Evolutionary conservation across 495 filamentous ascomycete species (phyloP).

Genomic region (Lasiosphaeris hirsuta): DNA sequence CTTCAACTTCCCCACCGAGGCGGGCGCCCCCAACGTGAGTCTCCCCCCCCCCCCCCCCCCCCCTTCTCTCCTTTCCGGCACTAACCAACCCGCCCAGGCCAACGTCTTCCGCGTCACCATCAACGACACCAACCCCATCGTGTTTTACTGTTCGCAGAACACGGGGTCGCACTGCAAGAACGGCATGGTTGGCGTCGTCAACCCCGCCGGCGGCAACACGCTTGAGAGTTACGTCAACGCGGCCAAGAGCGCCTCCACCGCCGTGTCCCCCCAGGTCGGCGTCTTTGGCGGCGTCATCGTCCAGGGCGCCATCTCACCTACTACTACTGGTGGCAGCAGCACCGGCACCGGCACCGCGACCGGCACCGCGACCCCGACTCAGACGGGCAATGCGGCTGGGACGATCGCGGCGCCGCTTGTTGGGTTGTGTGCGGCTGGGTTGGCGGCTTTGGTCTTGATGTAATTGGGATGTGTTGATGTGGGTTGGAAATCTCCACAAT

Average conservation of each 20-base stretch:
- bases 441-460: too few relatives aligned
- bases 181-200: constrained; percentile 38
- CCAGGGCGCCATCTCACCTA: background rate
- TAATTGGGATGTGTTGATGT: too few relatives aligned
- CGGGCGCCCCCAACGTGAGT: constrained; percentile 23
- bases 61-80: background rate
- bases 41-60: background rate
- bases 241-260: constrained; percentile 17
- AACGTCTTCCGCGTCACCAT: constrained; percentile 47
- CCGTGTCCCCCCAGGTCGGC: constrained; percentile 12
- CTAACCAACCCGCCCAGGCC: constrained; percentile 9
- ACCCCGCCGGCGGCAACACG: constrained; percentile 17
- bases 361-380: background rate
- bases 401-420: background rate
- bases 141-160: constrained; percentile 51
- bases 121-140: constrained; percentile 51
- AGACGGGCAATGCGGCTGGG: background rate
- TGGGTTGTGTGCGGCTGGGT: too few relatives aligned
- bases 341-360: background rate
- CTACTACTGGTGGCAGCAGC: background rate
- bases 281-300: constrained; percentile 23
- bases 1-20: constrained; percentile 33
- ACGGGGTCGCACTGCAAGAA: constrained; percentile 31
- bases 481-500: too few relatives aligned
- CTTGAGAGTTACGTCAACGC: constrained; percentile 20